A percentile compares a stretch with the other conserved stretches of the same genome.
Conservation (phyloP, 371 early-diverging fungal genomes). For the Batrachochytrium dendrobatidis region DNA sequence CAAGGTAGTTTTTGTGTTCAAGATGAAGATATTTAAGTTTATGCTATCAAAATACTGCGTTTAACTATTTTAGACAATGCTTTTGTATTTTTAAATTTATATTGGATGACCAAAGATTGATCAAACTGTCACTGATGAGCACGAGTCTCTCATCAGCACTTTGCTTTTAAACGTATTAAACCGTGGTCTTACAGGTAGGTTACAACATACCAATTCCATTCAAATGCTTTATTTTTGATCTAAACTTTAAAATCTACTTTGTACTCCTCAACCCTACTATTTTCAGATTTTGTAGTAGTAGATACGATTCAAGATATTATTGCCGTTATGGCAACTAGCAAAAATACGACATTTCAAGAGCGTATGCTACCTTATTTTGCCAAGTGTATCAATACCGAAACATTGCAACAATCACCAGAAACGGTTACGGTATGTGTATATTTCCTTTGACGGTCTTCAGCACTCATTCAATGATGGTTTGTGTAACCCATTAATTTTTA, state of each 20-base stretch:
- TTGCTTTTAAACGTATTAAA: neutral
- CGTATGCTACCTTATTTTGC: constrained; percentile 66
- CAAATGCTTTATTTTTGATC: neutral
- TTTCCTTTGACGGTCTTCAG: too few species aligned
- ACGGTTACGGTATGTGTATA: constrained; percentile 16
- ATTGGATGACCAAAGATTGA: neutral
- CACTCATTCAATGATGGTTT: too few species aligned
- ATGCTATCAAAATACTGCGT: too few species aligned
- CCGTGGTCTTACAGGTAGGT: neutral
- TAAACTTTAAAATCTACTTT: neutral
- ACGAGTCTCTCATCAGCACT: neutral
- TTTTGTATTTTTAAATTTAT: too few species aligned
- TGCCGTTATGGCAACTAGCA: constrained; percentile 67
- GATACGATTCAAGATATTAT: constrained; percentile 72
- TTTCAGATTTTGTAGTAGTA: constrained; percentile 52
- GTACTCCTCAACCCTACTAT: neutral
- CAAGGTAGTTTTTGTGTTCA: constrained; percentile 42
- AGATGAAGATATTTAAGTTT: too few species aligned
- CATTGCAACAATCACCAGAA: constrained; percentile 33
- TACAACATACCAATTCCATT: neutral
- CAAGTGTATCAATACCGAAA: constrained; percentile 44
- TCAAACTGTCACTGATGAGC: neutral
- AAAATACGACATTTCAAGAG: constrained; percentile 53
- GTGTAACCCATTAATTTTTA: too few species aligned
- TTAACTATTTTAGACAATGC: too few species aligned